Percentiles rank a stretch among this genome's conserved stretches.
phyloP scores from a whole-genome alignment of 768 basidiomycete species.

The Lentinula aciculospora region DNA sequence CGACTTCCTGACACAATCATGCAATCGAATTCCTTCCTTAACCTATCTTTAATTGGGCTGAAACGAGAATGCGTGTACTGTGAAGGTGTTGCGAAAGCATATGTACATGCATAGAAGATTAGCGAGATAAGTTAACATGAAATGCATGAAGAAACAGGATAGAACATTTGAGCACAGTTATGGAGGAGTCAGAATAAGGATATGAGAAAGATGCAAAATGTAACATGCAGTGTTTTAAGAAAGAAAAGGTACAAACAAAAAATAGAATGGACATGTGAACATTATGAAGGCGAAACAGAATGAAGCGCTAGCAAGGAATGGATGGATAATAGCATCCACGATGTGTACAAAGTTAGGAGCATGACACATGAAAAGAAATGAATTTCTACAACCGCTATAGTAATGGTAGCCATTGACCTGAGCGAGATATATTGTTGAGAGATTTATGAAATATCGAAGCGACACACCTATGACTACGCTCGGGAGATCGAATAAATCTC shows the following conservation, averaged over 20 bases:
- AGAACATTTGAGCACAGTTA: background rate
- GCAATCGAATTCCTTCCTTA: too few relatives aligned
- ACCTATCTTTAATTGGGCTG: background rate
- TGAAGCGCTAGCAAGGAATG: too few relatives aligned
- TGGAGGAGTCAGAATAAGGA: background rate
- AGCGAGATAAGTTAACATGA: background rate
- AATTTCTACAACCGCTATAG: constrained; percentile 33
- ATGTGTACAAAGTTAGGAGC: background rate
- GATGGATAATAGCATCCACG: background rate
- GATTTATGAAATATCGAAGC: constrained; percentile 1
- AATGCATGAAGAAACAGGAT: background rate
- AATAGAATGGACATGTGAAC: background rate
- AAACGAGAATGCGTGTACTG: background rate
- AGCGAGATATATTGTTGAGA: background rate
- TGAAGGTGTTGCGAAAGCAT: background rate
- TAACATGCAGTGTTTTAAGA: background rate
- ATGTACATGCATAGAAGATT: background rate
- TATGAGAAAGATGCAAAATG: background rate
- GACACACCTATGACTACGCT: constrained; percentile 79
- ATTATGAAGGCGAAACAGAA: background rate
- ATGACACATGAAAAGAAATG: constrained; percentile 7
- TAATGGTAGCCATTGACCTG: constrained; percentile 86
- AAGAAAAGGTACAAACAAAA: background rate
- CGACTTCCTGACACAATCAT: too few relatives aligned
- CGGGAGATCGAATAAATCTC: constrained; percentile 88